A percentile compares a stretch with the other conserved stretches of the same genome.
Evolutionary conservation across 139 green algal species (phyloP).

Genomic region (Eudorina sp.): DNA sequence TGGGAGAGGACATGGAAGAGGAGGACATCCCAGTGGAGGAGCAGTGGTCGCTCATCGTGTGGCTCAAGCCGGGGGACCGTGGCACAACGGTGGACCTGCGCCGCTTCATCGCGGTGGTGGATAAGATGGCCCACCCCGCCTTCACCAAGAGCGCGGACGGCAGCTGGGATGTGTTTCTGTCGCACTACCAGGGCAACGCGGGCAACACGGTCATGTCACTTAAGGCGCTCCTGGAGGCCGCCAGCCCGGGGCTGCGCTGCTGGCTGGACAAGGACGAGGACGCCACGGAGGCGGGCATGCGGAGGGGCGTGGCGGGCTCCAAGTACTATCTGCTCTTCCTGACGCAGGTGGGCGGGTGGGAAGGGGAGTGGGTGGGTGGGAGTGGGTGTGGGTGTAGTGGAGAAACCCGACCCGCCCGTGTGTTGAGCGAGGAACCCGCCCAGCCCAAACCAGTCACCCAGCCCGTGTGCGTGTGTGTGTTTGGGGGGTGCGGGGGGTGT

Average conservation of each 20-base stretch:
- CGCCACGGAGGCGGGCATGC: constrained; percentile 43
- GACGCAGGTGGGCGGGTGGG: neutral
- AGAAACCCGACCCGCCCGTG: no score
- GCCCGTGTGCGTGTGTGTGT: no score
- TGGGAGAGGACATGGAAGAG: constrained; percentile 46
- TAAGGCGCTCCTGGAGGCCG: constrained; percentile 44
- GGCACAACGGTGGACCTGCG: constrained; percentile 20
- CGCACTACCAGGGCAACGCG: constrained; percentile 43
- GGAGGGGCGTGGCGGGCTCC: constrained; percentile 26
- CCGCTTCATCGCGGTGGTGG: constrained; percentile 41
- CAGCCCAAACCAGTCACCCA: no score
- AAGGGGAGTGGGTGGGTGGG: neutral
- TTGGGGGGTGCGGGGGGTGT: no score
- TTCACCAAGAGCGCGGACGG: neutral
- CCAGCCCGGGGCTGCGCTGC: constrained; percentile 37
- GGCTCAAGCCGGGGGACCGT: constrained; percentile 45
- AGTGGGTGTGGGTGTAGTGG: neutral
- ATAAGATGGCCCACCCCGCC: constrained; percentile 32
- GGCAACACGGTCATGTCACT: constrained; percentile 46
- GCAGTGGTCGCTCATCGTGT: constrained; percentile 47
- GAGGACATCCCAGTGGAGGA: constrained; percentile 47
- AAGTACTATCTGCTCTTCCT: constrained; percentile 46
- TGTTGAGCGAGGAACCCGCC: no score
- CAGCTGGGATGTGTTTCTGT: constrained; percentile 38
- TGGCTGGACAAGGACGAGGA: constrained; percentile 52